Evolutionary conservation across 2,329 filamentous ascomycete genomes (phyloP), one percentile per base, ranked within the genome.

Genomic region (Ascochyta lentis): DNA sequence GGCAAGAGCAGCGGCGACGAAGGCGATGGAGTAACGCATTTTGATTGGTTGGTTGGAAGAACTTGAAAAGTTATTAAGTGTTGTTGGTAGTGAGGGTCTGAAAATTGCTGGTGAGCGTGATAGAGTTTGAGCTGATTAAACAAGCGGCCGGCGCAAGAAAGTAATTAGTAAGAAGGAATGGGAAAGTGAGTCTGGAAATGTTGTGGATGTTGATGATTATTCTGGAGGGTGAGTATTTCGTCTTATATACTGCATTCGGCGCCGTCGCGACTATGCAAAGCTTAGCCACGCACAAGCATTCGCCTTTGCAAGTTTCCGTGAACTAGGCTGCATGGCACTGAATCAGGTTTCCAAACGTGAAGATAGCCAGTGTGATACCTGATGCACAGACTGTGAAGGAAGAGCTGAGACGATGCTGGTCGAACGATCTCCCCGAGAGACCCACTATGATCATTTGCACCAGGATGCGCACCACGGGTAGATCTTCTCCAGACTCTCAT

Each of bases 1-100:
- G 54, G 74, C 72, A 49, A 80, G 70, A 66, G 82, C 79, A 66
- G 82, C 78, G 64, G 80, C 72, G 49, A 81, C 68, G 69, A 81
- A 70, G 64, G 76, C 69, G 67, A 79, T 68, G 58, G 78, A 77
- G 72, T 79, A 81, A 71, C 77, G 77, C 80, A 81, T 82, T 49
- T 77, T 81, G 73, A 72, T 58, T 38, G 60, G 56, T 56, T 61
- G 50, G 41, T 43, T 56, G 49, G 49, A 59, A 53, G 37, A 50
- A 47, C 40, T 46, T 53, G 49, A 29, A 42, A 41, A 34, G 29
- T 29, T 48, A 59, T 48, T 57, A 59, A 56, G 58, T 43, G 46
- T 51, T 49, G 46, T 43, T 55, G 42, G 55, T 51, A 58, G 52
- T 31, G 50, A 55, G 12, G 15, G 42, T 48, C 43, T 50, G 55